Conservation (phyloP, 2,329 filamentous ascomycete species). For the Stylonectria norvegica region DNA sequence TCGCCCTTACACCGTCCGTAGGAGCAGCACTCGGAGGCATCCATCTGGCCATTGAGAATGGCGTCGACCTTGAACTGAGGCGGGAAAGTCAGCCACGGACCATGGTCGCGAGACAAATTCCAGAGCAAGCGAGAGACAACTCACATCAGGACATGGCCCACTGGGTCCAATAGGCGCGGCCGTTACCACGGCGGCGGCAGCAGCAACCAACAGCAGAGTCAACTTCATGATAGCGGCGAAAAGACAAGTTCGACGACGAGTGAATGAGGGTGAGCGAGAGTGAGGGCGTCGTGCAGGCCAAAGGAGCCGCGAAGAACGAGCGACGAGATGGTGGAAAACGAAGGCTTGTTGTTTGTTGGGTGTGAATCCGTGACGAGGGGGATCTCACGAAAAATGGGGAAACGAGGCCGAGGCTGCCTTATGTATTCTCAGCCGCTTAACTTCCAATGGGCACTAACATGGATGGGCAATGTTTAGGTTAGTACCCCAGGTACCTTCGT, state of each 20-base stretch:
- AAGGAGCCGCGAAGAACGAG: background rate
- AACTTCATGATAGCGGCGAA: constrained; percentile 19
- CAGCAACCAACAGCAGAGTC: constrained; percentile 16
- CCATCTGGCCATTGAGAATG: constrained; percentile 47
- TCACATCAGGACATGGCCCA: constrained; percentile 35
- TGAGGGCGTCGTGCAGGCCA: background rate
- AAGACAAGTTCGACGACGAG: background rate
- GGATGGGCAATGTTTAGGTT: too few species aligned
- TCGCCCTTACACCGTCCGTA: constrained; percentile 51
- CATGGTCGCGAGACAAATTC: too few species aligned
- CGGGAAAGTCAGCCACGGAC: constrained; percentile 4
- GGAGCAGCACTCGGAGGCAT: constrained; percentile 51
- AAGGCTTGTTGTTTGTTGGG: background rate
- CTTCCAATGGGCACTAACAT: too few species aligned
- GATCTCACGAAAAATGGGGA: too few species aligned
- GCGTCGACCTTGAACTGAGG: constrained; percentile 34
- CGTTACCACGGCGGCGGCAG: constrained; percentile 16
- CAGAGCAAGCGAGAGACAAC: constrained; percentile 4
- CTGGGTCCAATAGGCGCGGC: constrained; percentile 30
- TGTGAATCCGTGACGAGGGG: too few species aligned
- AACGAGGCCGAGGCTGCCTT: background rate
- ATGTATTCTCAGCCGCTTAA: background rate
- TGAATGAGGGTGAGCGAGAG: background rate
- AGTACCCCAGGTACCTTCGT: too few species aligned
- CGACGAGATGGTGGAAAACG: background rate